phyloP scores from a whole-genome alignment of 768 basidiomycete genomes.

The Rhizopogon vinicolor region DNA sequence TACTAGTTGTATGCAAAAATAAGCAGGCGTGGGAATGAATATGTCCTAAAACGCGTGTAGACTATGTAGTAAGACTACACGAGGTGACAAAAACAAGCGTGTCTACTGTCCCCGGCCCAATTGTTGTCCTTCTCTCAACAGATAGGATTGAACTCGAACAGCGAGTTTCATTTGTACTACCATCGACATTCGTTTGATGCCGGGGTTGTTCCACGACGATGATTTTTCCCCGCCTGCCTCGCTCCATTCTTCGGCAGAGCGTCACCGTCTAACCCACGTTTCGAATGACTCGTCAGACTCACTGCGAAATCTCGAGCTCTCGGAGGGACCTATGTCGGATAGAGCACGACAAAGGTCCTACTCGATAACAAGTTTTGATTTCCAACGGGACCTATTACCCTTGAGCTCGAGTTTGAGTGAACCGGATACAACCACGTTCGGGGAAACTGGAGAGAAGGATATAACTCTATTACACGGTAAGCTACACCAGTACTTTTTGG shows the following conservation, averaged over 20 bases:
- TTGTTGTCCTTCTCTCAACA: too few relatives aligned
- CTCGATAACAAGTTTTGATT: slow-evolving; percentile 75
- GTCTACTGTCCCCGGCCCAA: too few relatives aligned
- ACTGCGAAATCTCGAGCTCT: slow-evolving; percentile 73
- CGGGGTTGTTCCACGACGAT: not conserved
- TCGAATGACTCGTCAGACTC: slow-evolving; percentile 63
- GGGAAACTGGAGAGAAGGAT: slow-evolving; percentile 59
- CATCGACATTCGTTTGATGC: not conserved
- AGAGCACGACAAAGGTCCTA: slow-evolving; percentile 47
- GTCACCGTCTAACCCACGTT: slow-evolving; percentile 2
- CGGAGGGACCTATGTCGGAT: slow-evolving; percentile 49
- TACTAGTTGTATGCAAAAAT: not conserved
- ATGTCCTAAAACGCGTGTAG: not conserved
- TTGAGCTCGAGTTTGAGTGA: slow-evolving; percentile 75
- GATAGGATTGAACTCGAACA: not conserved
- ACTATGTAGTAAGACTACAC: not conserved
- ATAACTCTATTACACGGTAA: slow-evolving; percentile 74
- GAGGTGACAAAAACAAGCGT: too few relatives aligned
- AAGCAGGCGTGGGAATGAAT: not conserved
- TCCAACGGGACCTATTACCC: slow-evolving; percentile 73
- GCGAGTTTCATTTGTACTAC: not conserved
- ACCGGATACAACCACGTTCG: slow-evolving; percentile 41
- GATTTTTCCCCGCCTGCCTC: slow-evolving; percentile 13
- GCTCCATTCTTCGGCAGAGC: slow-evolving; percentile 9
- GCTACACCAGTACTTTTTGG: slow-evolving; percentile 9